Evolutionary conservation across 2,329 filamentous ascomycete species (phyloP), one percentile per base, ranked within the genome.

Genomic region (Herpotrichia juniperi): DNA sequence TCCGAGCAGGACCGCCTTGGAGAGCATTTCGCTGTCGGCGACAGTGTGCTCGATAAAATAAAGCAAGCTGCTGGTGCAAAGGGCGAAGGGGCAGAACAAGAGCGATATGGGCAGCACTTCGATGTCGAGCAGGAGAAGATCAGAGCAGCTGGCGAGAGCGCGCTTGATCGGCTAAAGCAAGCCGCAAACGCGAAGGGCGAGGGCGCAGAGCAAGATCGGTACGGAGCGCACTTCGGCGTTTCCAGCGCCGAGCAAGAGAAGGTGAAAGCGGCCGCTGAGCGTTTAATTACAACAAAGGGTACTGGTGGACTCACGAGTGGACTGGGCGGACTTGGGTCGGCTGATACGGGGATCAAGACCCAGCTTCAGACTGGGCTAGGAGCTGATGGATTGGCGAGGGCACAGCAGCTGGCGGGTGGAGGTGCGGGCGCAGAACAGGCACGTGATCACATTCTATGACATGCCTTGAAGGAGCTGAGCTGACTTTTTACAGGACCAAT

Each of bases 381-480:
- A 1, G 53, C 61, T 25, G 69, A 73, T 51, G 69, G 69, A 7
- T 63, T 58, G 47, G 64, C 61, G 52, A 55, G 64, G 37, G 69
- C 68, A 22, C 65, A 62, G 53, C 37, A 62, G 26, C 45, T 72
- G 53, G 68, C 69, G 4, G 54, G 54, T 31, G 61, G 65, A 42
- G 67, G 68, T n/a, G 50, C 50, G n/a, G 69, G 68, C 7, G 68
- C 68, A 28, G 69, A 73, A 48, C 69, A 73, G 63, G 69, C 19
- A 31, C 25, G 14, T 32, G 30, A 25, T 24, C 21, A 35, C 11
- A 24, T 39, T n/a, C 16, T 25, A 14, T 3, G 19, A 48, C 21
- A n/a, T n/a, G 8, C 19, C 16, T 50, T 35, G 9, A 14, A 19
- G 21, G 28, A 19, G 9, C 25, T 22, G 21, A 14, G 26, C 14